Base-by-base conservation (phyloP, 805 yeast genomes). In the Lachancea quebecensis region DNA sequence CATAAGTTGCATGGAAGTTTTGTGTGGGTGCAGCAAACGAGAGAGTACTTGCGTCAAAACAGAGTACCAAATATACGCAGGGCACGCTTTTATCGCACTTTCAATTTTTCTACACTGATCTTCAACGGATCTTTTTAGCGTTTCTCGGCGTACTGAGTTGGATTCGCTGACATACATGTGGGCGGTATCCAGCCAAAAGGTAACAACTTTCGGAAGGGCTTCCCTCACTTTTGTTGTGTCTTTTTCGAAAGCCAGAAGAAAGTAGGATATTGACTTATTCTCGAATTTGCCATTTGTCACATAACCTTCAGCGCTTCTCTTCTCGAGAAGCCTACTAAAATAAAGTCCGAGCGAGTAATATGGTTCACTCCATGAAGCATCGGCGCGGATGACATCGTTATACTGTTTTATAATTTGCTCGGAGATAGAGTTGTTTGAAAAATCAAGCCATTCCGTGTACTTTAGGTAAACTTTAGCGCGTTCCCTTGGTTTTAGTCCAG, bases 391-490 rank as follows among this genome's bases (percentile, higher is more conserved):
- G 0, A 91, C 81, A 3, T 75, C 69, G 25, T 67, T 67, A 53
- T 88, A 93, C 50, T 86, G 86, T 27, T 73, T 74, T 16, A 84
- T 75, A 33, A 93, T 84, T 31, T 80, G 81, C 12, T 74, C 75
- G 8, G 95, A 80, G 8, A 88, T 81, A 29, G 89, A 82, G 58
- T 86, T 90, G 41, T 88, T 90, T 0, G 96, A 85, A 31, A 71
- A 71, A 57, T 89, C 96, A 14, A 89, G 68, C 98, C 98, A 93
- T 50, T 81, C 78, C 0, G 96, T 86, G 58, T 86, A 86, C 47
- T 82, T 81, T 39, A 90, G 66, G 43, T 85, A 84, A n/a, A 79
- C 76, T 2, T 54, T 51, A 9, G 71, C 65, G 15, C 55, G 54
- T 29, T 65, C 66, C 21, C 66, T 59, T 3, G 52, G 41, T 2